Percentiles rank a stretch among this genome's conserved stretches.
These are phyloP conservation scores for Zarea fungicola DNA, from an alignment of 2,329 filamentous ascomycete genomes.

Conservation along the genomic window DNA sequence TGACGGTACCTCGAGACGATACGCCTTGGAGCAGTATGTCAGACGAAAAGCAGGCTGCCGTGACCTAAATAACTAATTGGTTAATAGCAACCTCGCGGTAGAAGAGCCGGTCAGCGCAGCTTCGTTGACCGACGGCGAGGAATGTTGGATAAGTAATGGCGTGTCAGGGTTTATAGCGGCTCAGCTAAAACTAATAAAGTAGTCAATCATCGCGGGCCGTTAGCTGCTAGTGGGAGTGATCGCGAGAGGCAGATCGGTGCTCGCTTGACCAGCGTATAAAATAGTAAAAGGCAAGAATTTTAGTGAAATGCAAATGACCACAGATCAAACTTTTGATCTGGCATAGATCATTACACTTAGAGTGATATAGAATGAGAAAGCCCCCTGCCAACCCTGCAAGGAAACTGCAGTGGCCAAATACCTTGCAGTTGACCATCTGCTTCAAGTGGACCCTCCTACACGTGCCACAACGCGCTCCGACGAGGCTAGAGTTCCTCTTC, in stretches of 20 bases:
- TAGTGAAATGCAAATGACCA: too few relatives aligned
- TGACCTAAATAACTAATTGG: constrained; percentile 9
- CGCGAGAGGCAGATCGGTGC: background rate
- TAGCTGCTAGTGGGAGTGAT: background rate
- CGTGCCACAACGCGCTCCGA: constrained; percentile 8
- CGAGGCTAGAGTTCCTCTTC: too few relatives aligned
- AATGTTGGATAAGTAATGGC: constrained; percentile 85
- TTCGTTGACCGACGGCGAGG: constrained; percentile 65
- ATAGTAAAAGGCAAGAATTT: too few relatives aligned
- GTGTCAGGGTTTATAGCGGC: constrained; percentile 69
- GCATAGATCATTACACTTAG: too few relatives aligned
- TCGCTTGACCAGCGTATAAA: too few relatives aligned
- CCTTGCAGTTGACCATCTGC: background rate
- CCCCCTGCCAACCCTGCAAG: too few relatives aligned
- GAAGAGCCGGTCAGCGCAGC: constrained; percentile 58
- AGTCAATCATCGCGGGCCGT: background rate
- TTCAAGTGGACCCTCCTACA: constrained; percentile 9
- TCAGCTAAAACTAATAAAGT: constrained; percentile 26
- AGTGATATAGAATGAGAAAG: too few relatives aligned
- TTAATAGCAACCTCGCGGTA: constrained; percentile 51
- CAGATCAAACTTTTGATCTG: too few relatives aligned
- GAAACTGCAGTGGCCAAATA: too few relatives aligned
- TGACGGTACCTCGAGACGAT: constrained; percentile 74
- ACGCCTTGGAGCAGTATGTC: constrained; percentile 65
- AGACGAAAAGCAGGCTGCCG: background rate